Base-by-base conservation (phyloP, 2,329 filamentous ascomycete genomes). In the Fusarium chlamydosporum region DNA sequence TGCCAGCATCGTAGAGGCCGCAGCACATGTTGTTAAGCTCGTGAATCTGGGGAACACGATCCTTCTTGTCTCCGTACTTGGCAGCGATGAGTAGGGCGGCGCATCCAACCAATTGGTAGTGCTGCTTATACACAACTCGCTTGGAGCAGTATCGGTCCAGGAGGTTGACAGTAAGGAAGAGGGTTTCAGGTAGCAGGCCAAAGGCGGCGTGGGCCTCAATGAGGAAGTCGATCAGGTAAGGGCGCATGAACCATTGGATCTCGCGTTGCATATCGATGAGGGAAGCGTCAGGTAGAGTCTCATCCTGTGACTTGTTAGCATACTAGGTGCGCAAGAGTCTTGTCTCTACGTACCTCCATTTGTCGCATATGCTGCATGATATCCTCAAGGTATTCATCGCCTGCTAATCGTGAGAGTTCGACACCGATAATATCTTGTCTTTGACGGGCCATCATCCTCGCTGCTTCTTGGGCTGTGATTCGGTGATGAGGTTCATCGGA, bases 21-120 rank as follows among this genome's bases (percentile, higher is more conserved):
- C 96, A 98, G 87, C 96, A 99, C 96, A 99, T 98, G 72, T 95
- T 96, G 86, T 97, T 97, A 70, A 99, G 86, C 79, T 99, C 96
- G 78, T 93, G 90, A 78, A 99, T 96, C 70, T 96, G 96, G 6
- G 96, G 96, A n/a, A 99, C 96, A 52, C 94, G 90, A 77, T 99
- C 96, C 84, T 99, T 99, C 85, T 96, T 95, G 82, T 99, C 96
- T 61, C 95, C 95, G 78, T 98, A 99, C 85, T 99, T 99, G 81
- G 96, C 93, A 71, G 96, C 95, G 76, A 99, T 98, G 70, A 99
- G 88, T 53, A 99, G 89, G 33, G 96, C 93, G 65, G 96, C 94
- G 81, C 96, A 99, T 74, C 96, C 96, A 62, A 99, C 96, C 52
- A 99, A 85, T 82, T 99, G 96, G 79, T 99, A 99, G 82, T 99